Evolutionary conservation across 768 basidiomycete genomes (phyloP), one percentile per base, ranked within the genome.

Genomic region (Tylopilus balloui): DNA sequence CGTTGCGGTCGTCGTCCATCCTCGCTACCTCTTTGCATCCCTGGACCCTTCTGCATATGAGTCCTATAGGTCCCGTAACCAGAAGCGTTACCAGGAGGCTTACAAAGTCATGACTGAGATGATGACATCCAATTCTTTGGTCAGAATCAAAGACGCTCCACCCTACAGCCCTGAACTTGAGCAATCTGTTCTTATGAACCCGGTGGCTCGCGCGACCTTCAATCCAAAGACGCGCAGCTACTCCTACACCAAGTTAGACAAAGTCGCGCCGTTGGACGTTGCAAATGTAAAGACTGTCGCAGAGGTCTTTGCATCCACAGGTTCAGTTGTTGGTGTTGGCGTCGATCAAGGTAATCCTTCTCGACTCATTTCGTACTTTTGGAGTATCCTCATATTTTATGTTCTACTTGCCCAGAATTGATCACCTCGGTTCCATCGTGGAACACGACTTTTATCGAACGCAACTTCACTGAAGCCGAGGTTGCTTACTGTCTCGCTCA

Each of bases 21-120:
- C 96, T 53, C 87, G 91, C 56, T 91, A 90, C 72, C 78, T 96
- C 54, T 83, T 94, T 55, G 95, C 86, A 34, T 77, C 87, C 10
- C 72, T 97, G 31, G 83, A 92, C 52, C 81, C 90, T 1, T 74
- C 80, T n/a, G 68, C 75, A 52, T 94, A 93, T 59, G 79, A 83
- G 43, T 71, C 74, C n/a, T 98, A 99, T 76, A 78, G 76, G 67
- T 67, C 65, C 51, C 83, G 77, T 62, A 88, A 86, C 68, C 78
- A 70, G 40, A 72, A 65, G 54, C 90, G 90, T 45, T 78, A 79
- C 34, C 75, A 80, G 42, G 76, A 80, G 50, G 83, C 84, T 6
- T 92, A 92, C 75, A 92, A 89, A 71, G 83, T 84, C 11, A 92
- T 95, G 91, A 92, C 88, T 50, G 86, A 91, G 61, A 92, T 95